phyloP scores from a whole-genome alignment of 257 asterid species.

The Buddleja alternifolia region DNA sequence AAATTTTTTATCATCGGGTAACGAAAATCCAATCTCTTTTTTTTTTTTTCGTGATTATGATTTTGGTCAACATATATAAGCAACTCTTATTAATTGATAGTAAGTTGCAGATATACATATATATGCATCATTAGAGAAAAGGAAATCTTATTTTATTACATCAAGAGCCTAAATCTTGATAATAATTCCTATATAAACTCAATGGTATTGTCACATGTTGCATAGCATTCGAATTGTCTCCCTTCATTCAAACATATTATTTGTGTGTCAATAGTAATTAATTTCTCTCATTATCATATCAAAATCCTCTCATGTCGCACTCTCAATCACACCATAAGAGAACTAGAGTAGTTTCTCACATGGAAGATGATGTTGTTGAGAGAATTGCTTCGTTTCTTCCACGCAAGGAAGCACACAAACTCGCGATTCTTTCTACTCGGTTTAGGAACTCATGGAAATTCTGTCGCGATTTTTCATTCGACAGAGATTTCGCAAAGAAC shows the following conservation, averaged over 20 bases:
- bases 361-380: slow-evolving; percentile 39
- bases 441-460: slow-evolving; percentile 27
- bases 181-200: slow-evolving; percentile 25
- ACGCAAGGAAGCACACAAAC: slow-evolving; percentile 3
- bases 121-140: too few relatives aligned
- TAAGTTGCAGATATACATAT: too few relatives aligned
- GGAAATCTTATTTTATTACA: neutral
- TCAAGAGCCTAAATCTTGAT: neutral
- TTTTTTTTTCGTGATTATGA: too few relatives aligned
- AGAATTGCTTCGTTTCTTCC: slow-evolving; percentile 26
- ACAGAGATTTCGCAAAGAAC: neutral
- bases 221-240: neutral
- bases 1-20: too few relatives aligned
- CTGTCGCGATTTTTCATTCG: slow-evolving; percentile 35
- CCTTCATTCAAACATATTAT: neutral
- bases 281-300: too few relatives aligned
- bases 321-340: neutral
- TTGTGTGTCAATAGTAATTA: neutral
- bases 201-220: neutral
- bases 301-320: too few relatives aligned
- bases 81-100: too few relatives aligned
- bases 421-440: slow-evolving; percentile 22
- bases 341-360: neutral
- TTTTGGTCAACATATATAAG: too few relatives aligned
- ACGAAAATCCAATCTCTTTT: too few relatives aligned